Conservation (phyloP, 1,139 yeast species). For the Williopsis jadinii region DNA sequence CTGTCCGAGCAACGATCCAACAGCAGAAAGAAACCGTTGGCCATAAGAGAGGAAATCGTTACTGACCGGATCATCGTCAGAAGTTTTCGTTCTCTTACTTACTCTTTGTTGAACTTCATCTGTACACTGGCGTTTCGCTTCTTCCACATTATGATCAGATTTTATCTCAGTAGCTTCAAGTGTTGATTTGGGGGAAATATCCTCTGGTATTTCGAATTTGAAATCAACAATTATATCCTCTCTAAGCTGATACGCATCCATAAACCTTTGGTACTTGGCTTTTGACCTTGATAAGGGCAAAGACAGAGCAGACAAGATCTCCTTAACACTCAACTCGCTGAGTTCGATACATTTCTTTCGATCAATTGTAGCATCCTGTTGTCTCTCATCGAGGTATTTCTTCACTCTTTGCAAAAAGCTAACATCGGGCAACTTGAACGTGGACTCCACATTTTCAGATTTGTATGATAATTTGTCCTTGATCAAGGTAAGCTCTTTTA, state of each 20-base stretch:
- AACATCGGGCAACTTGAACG: too few relatives aligned
- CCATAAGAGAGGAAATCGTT: background rate
- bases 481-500: slow-evolving; percentile 8
- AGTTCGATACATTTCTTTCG: slow-evolving; percentile 5
- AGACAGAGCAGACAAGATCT: slow-evolving; percentile 19
- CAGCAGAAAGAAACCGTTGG: background rate
- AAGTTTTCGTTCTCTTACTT: slow-evolving; percentile 29
- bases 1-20: background rate
- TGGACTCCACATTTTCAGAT: too few relatives aligned
- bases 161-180: background rate
- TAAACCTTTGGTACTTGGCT: slow-evolving; percentile 15
- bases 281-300: slow-evolving; percentile 23
- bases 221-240: slow-evolving; percentile 6
- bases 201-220: slow-evolving; percentile 1
- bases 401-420: too few relatives aligned
- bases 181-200: background rate
- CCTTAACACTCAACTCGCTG: slow-evolving; percentile 21
- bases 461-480: too few relatives aligned
- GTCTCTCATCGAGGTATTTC: too few relatives aligned
- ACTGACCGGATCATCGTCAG: slow-evolving; percentile 17
- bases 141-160: background rate
- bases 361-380: too few relatives aligned
- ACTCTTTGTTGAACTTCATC: slow-evolving; percentile 25
- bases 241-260: slow-evolving; percentile 27
- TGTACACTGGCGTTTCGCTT: slow-evolving; percentile 3